Evolutionary conservation across 148 eudicot species (phyloP).

Genomic region (Rhododendron ferrugineum): DNA sequence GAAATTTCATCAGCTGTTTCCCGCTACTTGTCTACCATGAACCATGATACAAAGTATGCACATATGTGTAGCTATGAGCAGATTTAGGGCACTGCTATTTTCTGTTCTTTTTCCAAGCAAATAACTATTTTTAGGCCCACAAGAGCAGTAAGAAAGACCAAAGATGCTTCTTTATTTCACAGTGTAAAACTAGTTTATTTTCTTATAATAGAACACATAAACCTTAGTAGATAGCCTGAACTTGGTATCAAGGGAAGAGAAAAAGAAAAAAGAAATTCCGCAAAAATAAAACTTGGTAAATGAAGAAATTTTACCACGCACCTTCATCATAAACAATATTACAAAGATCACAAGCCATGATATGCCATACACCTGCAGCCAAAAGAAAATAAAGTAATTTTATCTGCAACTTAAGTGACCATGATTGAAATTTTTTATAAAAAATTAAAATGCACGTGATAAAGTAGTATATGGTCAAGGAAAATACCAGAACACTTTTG

Average conservation of each 20-base stretch:
- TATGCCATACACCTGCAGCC: conserved; percentile 52
- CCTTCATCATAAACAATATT: conserved; percentile 53
- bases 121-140: not conserved
- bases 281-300: not conserved
- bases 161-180: not conserved
- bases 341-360: conserved; percentile 60
- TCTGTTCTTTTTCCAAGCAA: not conserved
- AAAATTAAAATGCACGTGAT: not conserved
- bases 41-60: not conserved
- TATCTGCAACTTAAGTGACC: not conserved
- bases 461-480: not conserved
- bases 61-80: not conserved
- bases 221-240: not conserved
- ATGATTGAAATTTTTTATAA: not conserved
- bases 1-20: not conserved
- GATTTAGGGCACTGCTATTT: not conserved
- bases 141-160: not conserved
- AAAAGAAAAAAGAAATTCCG: not conserved
- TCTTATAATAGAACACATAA: not conserved
- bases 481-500: conserved; percentile 39
- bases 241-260: not conserved
- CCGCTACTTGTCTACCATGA: not conserved
- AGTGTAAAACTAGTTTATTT: not conserved
- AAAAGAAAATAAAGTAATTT: conserved; percentile 1
- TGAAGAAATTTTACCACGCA: conserved; percentile 17